Percentiles rank a stretch among this genome's conserved stretches.
Conservation (phyloP, 2,329 filamentous ascomycete genomes). For the Talaromyces sp. region DNA sequence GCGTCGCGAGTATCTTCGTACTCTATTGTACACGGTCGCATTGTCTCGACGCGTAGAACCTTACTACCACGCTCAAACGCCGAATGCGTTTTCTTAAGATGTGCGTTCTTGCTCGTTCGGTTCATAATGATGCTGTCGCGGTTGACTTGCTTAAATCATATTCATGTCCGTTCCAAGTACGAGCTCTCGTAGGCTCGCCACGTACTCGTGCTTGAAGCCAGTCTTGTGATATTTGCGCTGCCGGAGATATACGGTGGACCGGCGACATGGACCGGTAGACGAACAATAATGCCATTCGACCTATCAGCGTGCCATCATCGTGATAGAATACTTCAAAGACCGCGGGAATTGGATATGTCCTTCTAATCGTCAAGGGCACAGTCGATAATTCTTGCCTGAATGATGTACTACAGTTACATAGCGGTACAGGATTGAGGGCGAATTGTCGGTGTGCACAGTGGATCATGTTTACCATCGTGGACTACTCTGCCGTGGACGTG, state of each 20-base stretch:
- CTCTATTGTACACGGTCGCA: neutral
- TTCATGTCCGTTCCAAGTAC: neutral
- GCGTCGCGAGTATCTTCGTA: neutral
- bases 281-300: neutral
- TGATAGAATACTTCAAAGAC: neutral
- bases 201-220: neutral
- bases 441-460: neutral
- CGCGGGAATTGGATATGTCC: neutral
- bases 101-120: neutral
- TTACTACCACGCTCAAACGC: neutral
- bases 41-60: too few species aligned
- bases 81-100: neutral
- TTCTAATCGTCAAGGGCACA: neutral
- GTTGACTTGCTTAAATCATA: neutral
- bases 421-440: too few species aligned
- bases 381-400: neutral
- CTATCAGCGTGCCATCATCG: neutral
- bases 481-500: neutral
- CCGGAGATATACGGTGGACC: neutral
- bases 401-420: neutral
- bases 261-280: neutral
- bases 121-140: neutral
- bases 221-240: neutral
- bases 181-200: neutral
- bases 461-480: neutral